These are phyloP conservation scores for Violaceomyces palustris DNA, from an alignment of 1,284 basidiomycete species.

Conservation along the genomic window DNA sequence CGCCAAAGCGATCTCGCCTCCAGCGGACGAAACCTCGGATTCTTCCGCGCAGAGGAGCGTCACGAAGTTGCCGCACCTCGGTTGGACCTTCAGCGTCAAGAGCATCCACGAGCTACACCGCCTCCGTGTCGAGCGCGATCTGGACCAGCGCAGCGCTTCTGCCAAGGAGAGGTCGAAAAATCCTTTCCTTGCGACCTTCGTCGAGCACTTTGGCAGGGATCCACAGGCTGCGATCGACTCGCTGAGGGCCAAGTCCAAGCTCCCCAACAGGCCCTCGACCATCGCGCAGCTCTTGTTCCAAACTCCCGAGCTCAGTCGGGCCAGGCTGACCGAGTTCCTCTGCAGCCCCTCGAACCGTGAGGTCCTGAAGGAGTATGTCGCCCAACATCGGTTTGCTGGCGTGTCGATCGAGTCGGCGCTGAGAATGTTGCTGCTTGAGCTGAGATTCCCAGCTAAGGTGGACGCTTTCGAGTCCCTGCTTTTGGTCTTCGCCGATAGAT, in stretches of 20 bases:
- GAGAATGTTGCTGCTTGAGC: slow-evolving; percentile 71
- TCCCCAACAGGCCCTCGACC: slow-evolving; percentile 54
- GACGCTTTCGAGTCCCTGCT: slow-evolving; percentile 66
- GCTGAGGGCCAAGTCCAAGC: slow-evolving; percentile 36
- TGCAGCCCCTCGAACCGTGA: slow-evolving; percentile 64
- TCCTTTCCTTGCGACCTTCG: slow-evolving; percentile 57
- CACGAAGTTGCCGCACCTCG: slow-evolving; percentile 29
- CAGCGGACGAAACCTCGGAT: too few relatives aligned
- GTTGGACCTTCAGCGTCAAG: slow-evolving; percentile 40
- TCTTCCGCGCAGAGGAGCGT: slow-evolving; percentile 61
- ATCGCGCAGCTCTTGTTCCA: slow-evolving; percentile 79
- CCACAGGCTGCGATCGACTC: slow-evolving; percentile 46
- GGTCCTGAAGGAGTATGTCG: slow-evolving; percentile 76
- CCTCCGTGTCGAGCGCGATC: slow-evolving; percentile 21
- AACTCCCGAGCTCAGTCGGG: slow-evolving; percentile 75
- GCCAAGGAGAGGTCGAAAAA: slow-evolving; percentile 22
- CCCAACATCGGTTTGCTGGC: slow-evolving; percentile 75
- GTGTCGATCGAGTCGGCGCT: slow-evolving; percentile 82
- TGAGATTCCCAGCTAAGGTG: slow-evolving; percentile 67
- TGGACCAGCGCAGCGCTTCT: slow-evolving; percentile 10
- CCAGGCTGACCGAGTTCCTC: slow-evolving; percentile 77
- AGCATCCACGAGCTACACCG: slow-evolving; percentile 34
- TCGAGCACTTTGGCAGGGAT: slow-evolving; percentile 64
- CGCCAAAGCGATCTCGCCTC: slow-evolving; percentile 57
- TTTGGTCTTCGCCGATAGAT: slow-evolving; percentile 72